Conservation (phyloP, 345 rosid genomes). For the Syzygium aromaticum region DNA sequence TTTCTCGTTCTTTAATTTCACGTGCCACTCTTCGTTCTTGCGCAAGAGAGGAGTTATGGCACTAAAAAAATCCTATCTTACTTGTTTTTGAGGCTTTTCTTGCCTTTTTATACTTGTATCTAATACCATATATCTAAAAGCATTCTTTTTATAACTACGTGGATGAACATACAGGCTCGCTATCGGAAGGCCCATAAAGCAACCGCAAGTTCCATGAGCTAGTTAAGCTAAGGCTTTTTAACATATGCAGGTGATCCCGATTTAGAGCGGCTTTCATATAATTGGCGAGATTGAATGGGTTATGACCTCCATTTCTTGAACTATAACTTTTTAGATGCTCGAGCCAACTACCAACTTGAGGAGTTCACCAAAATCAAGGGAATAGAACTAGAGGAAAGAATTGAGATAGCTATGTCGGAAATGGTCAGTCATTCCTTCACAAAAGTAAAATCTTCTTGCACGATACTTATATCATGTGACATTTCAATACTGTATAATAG, state of each 20-base stretch:
- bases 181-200: neutral
- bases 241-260: neutral
- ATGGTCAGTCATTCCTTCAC: neutral
- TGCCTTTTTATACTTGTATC: neutral
- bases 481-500: neutral
- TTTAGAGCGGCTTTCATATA: neutral
- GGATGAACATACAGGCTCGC: neutral
- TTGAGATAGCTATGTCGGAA: neutral
- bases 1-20: neutral
- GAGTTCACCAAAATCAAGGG: neutral
- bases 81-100: neutral
- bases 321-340: neutral
- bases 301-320: neutral
- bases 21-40: neutral
- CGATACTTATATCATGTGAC: neutral
- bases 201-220: neutral
- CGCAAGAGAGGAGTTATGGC: neutral
- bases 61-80: neutral
- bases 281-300: neutral
- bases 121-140: neutral
- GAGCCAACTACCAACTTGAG: neutral
- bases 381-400: neutral
- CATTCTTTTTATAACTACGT: neutral
- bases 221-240: neutral
- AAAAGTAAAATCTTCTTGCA: neutral